Percentiles rank a stretch among this genome's conserved stretches.
phyloP scores from a whole-genome alignment of 352 stramenopile genomes.

The Phytophthora podocarpi region DNA sequence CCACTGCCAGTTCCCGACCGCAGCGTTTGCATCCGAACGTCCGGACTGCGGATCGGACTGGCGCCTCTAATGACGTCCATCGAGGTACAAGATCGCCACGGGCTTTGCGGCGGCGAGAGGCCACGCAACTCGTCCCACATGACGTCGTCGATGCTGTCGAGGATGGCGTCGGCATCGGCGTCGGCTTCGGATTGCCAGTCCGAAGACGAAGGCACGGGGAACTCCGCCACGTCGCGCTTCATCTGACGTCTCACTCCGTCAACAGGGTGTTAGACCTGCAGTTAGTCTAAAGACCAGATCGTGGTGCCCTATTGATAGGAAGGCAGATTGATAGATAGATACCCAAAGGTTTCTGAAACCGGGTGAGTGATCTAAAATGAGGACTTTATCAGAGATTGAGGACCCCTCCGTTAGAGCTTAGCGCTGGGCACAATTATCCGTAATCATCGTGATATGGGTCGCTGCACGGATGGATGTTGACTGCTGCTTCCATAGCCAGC shows the following conservation, averaged over 20 bases:
- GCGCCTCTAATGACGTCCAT: constrained; percentile 14
- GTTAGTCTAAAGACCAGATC: no score
- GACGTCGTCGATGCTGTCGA: constrained; percentile 20
- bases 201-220: neutral
- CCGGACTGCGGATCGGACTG: constrained; percentile 21
- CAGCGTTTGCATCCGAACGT: constrained; percentile 10
- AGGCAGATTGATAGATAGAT: constrained; percentile 7
- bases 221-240: constrained; percentile 7
- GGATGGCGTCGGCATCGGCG: constrained; percentile 10
- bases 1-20: neutral
- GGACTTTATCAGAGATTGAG: neutral
- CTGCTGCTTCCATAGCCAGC: neutral
- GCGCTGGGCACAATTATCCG: neutral
- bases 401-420: neutral
- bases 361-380: neutral
- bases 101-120: neutral
- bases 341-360: no score
- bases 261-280: no score
- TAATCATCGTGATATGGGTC: constrained; percentile 14
- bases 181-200: neutral
- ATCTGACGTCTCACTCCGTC: no score
- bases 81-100: neutral
- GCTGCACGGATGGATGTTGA: neutral
- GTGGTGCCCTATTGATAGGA: neutral
- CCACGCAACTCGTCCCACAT: constrained; percentile 25